Evolutionary conservation across 2,329 filamentous ascomycete species (phyloP), one percentile per base, ranked within the genome.

Genomic region (Cryphonectria naterciae): DNA sequence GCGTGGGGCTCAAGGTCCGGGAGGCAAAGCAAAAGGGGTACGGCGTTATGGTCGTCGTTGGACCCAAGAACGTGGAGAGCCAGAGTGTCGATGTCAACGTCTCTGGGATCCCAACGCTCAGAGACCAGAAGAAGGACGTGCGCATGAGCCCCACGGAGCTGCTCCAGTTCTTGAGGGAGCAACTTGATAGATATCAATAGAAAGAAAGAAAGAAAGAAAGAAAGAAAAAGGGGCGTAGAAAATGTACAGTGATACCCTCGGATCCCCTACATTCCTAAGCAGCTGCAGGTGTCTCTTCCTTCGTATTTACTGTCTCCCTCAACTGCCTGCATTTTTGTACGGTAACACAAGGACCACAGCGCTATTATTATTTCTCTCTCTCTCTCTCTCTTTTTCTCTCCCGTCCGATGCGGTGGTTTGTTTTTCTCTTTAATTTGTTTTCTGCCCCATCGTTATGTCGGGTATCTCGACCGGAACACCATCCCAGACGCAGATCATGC

Each of bases 1-100:
- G 87, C 0, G 79, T 97, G 11, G 85, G 86, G 1, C 88, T 89
- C 77, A 97, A 96, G 80, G 86, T 94, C 32, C 85, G 86, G 43
- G 89, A 92, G 77, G 94, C 93, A n/a, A 91, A 88, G 74, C 78
- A 81, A 64, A 91, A 90, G 80, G 91, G 90, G 56, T 96, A 95
- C 78, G 89, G 92, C 68, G 84, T 93, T 69, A 89, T 96, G 67
- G 85, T 93, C 43, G 89, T 94, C 1, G 83, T 96, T 15, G 94
- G 94, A 0, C 84, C 88, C 41, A 85, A 85, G 69, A 89, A 95
- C 75, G 80, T 92, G 2, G 81, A 83, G n/a, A 84, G 83, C 19
- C 83, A 85, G 54, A 86, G 84, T n/a, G 83, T 94, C 43, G 87
- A 77, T 39, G 85, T 84, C 43, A 83, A 86, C 68, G 76, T 83